Evolutionary conservation across 768 basidiomycete species (phyloP), one percentile per base, ranked within the genome.

Genomic region (Suillus cothurnatus): DNA sequence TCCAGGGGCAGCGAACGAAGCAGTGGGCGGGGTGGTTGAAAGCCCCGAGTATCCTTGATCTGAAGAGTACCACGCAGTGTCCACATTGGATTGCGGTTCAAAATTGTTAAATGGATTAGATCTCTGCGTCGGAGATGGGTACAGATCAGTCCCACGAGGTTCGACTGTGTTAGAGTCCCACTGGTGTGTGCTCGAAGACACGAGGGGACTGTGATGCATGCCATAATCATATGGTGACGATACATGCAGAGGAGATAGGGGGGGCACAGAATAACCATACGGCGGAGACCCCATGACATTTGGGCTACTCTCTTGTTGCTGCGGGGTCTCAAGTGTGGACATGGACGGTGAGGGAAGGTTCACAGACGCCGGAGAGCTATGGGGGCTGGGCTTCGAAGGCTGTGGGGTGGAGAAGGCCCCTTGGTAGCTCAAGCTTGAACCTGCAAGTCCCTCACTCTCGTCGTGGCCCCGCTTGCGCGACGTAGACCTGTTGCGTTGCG

Each of bases 391-490:
- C 49, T 75, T 82, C 15, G 81, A 73, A 31, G 77, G 77, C 7
- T 80, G 80, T 12, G 88, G 86, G 64, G 85, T 85, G 5, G 86
- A 81, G 69, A 88, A 88, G 36, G 82, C 81, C 45, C 85, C 85
- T 67, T 85, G 85, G 68, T 81, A 87, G 2, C 81, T 73, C 15
- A 77, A 71, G 31, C 62, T 71, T 36, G 73, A 66, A 41, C 82
- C 82, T 56, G 88, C 84, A 6, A 82, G 73, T 53, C 78, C 78
- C 61, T 88, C 87, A 43, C 81, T 81, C 66, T 92, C 91, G 69
- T 91, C 90, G 64, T 81, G 87, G 19, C 86, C 89, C 43, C 91
- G 87, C 74, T 86, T 87, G 57, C 91, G 88, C 47, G 92, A 93
- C 2, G 89, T 84, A 50, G 91, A 93, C 68, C 91, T 82, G 53